phyloP scores from a whole-genome alignment of 202 grass and related monocot genomes.

The Zizania palustris region DNA sequence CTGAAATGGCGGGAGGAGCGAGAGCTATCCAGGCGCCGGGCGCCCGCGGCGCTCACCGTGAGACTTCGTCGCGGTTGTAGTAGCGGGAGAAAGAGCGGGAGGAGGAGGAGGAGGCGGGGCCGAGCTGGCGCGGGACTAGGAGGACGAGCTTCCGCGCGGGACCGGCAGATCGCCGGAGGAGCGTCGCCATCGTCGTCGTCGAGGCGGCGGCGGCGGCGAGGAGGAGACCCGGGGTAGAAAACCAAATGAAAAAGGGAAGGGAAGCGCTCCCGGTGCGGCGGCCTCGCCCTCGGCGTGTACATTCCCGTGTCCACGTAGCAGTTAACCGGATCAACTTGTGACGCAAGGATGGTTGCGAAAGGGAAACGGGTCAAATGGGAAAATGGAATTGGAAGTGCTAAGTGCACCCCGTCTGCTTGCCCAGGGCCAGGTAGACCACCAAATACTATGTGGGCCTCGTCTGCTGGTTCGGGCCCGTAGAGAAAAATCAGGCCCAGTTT shows the following conservation, averaged over 20 bases:
- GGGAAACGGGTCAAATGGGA: not conserved
- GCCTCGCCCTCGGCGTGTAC: not conserved
- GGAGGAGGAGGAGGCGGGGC: slow-evolving; percentile 1
- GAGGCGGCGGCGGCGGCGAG: slow-evolving; percentile 1
- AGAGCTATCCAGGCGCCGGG: too few species aligned
- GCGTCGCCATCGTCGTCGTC: slow-evolving; percentile 37
- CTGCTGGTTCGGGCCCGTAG: not conserved
- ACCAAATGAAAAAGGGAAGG: not conserved
- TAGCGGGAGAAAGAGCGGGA: slow-evolving; percentile 35
- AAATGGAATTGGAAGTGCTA: not conserved
- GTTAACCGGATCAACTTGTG: not conserved
- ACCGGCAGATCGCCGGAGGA: slow-evolving; percentile 50
- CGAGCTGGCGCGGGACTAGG: slow-evolving; percentile 40
- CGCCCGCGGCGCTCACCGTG: slow-evolving; percentile 31
- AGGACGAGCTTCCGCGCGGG: slow-evolving; percentile 36
- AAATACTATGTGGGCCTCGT: too few species aligned
- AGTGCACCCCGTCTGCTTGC: not conserved
- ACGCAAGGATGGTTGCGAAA: not conserved
- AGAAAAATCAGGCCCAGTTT: too few species aligned
- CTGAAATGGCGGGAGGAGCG: too few species aligned
- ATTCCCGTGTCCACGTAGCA: not conserved
- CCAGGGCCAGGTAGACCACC: too few species aligned
- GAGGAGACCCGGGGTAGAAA: not conserved
- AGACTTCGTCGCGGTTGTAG: slow-evolving; percentile 50
- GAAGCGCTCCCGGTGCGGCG: not conserved